Percentiles rank a stretch among this genome's conserved stretches.
Evolutionary conservation across 1,284 basidiomycete species (phyloP).

Genomic region (Leccinum brunneo-olivaceum): DNA sequence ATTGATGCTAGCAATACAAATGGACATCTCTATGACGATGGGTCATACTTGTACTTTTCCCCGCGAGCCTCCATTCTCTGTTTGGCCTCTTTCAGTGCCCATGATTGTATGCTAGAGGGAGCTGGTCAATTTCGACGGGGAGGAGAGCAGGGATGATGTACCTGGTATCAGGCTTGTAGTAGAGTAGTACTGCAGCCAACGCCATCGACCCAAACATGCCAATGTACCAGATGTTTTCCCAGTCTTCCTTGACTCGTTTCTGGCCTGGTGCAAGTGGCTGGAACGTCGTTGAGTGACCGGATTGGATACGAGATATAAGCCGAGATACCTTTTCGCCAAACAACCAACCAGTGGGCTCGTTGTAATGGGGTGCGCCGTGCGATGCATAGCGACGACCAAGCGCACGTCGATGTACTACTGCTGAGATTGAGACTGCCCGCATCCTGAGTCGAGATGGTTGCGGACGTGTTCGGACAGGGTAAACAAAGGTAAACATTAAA

Average conservation of each 20-base stretch:
- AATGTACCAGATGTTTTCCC: conserved; percentile 84
- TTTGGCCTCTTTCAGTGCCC: conserved; percentile 87
- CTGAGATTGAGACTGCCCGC: conserved; percentile 30
- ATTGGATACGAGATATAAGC: conserved; percentile 3
- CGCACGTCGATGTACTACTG: conserved; percentile 13
- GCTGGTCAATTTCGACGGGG: not conserved
- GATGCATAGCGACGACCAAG: conserved; percentile 51
- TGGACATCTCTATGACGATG: conserved; percentile 28
- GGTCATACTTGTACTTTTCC: conserved; percentile 77
- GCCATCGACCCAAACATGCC: conserved; percentile 90
- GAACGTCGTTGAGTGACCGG: conserved; percentile 2
- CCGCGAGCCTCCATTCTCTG: conserved; percentile 83
- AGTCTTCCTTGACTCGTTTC: conserved; percentile 80
- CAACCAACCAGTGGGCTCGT: conserved; percentile 82
- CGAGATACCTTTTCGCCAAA: conserved; percentile 78
- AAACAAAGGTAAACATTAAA: conserved; percentile 3
- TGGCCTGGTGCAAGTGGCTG: conserved; percentile 74
- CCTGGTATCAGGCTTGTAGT: conserved; percentile 97
- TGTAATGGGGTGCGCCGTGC: conserved; percentile 76
- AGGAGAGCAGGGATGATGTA: conserved; percentile 36
- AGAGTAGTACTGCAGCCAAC: conserved; percentile 69
- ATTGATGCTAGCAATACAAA: conserved; percentile 8
- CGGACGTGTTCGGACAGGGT: conserved; percentile 1
- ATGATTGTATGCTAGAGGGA: conserved; percentile 69
- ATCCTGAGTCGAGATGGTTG: conserved; percentile 3